These are phyloP conservation scores for Starmerella etchellsii DNA, from an alignment of 805 yeast genomes.

Conservation along the genomic window DNA sequence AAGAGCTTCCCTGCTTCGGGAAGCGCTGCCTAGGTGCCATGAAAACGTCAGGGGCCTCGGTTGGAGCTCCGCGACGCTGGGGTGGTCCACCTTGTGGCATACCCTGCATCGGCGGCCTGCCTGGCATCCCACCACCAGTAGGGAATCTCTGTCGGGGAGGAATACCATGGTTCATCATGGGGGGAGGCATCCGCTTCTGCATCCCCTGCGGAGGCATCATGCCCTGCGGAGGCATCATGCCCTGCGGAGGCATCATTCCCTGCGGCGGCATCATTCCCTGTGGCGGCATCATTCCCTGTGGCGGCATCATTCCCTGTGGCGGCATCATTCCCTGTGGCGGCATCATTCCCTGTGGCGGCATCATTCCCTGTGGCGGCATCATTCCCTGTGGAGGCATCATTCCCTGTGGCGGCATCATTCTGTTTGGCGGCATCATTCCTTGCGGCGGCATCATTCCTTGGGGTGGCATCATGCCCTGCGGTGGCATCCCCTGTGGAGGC, in stretches of 20 bases:
- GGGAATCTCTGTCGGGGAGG: not conserved
- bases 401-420: conserved; percentile 1
- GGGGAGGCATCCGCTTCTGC: conserved; percentile 1
- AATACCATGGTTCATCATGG: not conserved
- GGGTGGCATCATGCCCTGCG: not conserved
- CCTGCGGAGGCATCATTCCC: conserved; percentile 3
- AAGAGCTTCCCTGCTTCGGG: conserved; percentile 4
- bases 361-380: conserved; percentile 1
- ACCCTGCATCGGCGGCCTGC: not conserved
- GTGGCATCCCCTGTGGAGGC: conserved; percentile 1
- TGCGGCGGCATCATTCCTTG: not conserved
- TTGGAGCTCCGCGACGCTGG: not conserved
- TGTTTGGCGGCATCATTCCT: not conserved
- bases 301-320: too few species aligned
- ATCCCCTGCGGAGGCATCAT: conserved; percentile 1
- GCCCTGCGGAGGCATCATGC: not conserved
- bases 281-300: too few species aligned
- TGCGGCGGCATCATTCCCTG: too few species aligned
- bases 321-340: too few species aligned
- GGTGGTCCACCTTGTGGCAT: not conserved
- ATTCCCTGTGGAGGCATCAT: not conserved
- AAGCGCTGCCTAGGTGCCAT: conserved; percentile 6
- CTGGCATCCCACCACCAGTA: not conserved
- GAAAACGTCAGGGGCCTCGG: conserved; percentile 3
- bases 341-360: conserved; percentile 2